Percentiles rank a stretch among this genome's conserved stretches.
These are phyloP conservation scores for Urtica urens DNA, from an alignment of 306 rosid genomes.

Conservation along the genomic window DNA sequence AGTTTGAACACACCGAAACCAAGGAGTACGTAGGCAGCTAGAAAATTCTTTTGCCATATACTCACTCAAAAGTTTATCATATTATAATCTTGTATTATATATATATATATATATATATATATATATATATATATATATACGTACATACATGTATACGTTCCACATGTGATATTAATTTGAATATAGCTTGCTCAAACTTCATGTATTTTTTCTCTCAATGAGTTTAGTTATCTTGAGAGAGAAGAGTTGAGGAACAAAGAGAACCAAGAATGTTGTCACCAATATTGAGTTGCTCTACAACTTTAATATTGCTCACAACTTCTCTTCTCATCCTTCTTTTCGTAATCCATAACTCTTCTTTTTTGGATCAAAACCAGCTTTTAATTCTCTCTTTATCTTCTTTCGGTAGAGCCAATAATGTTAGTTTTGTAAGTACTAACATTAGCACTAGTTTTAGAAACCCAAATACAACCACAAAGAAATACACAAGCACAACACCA, in stretches of 20 bases:
- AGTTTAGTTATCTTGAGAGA: too few relatives aligned
- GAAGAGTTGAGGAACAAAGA: neutral
- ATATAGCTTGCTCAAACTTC: too few relatives aligned
- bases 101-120: neutral
- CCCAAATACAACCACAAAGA: constrained; percentile 1
- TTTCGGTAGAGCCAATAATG: neutral
- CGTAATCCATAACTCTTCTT: neutral
- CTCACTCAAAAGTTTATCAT: constrained; percentile 2
- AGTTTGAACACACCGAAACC: neutral
- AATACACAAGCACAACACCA: constrained; percentile 4
- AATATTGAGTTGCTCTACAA: constrained; percentile 8
- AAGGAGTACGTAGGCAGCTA: constrained; percentile 1
- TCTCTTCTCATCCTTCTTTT: constrained; percentile 7
- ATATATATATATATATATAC: neutral
- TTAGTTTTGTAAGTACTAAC: neutral
- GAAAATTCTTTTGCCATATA: neutral
- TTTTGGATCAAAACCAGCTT: constrained; percentile 4
- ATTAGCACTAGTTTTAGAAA: neutral
- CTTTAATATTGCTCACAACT: neutral
- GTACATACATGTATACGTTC: neutral
- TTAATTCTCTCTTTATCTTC: constrained; percentile 6
- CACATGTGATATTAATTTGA: constrained; percentile 1
- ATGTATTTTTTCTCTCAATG: neutral
- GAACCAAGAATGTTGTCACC: constrained; percentile 11
- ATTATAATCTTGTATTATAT: neutral